Conservation (phyloP, 2,329 filamentous ascomycete species). For the Delphinella strobiligena region DNA sequence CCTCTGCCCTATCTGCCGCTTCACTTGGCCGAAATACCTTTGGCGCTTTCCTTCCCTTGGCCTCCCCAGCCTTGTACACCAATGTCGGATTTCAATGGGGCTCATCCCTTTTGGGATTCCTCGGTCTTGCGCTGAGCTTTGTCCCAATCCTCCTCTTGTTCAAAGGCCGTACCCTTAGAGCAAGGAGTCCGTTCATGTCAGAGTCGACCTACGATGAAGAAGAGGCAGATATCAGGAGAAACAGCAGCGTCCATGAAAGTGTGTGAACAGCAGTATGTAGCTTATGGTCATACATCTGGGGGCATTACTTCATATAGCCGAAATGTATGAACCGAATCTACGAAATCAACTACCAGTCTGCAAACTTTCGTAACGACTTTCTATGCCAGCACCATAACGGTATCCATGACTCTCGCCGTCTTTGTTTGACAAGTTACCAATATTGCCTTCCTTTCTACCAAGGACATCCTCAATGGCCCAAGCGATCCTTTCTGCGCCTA, state of each 20-base stretch:
- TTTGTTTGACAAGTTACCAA: conserved; percentile 7
- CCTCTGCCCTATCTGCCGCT: conserved; percentile 64
- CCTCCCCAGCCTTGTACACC: conserved; percentile 31
- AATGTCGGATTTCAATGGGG: conserved; percentile 35
- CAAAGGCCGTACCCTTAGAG: conserved; percentile 17
- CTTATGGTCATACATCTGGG: too few species aligned
- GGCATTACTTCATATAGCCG: too few species aligned
- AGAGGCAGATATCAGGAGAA: conserved; percentile 9
- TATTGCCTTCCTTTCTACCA: conserved; percentile 13
- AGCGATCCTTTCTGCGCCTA: conserved; percentile 60
- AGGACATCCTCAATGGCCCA: conserved; percentile 56
- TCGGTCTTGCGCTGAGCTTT: conserved; percentile 27
- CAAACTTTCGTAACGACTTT: conserved; percentile 30
- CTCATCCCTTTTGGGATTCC: conserved; percentile 30
- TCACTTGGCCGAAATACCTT: conserved; percentile 29
- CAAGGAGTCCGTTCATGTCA: conserved; percentile 17
- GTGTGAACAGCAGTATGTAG: not conserved
- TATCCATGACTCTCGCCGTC: conserved; percentile 12
- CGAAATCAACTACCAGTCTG: too few species aligned
- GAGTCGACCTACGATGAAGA: conserved; percentile 17
- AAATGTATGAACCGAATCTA: not conserved
- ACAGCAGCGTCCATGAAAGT: not conserved
- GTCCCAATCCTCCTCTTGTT: conserved; percentile 28
- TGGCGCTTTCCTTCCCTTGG: conserved; percentile 34
- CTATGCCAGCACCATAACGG: conserved; percentile 27